These are phyloP conservation scores for Syncephalastrum contaminatum DNA, from an alignment of 371 early-diverging fungal species.

Conservation along the genomic window DNA sequence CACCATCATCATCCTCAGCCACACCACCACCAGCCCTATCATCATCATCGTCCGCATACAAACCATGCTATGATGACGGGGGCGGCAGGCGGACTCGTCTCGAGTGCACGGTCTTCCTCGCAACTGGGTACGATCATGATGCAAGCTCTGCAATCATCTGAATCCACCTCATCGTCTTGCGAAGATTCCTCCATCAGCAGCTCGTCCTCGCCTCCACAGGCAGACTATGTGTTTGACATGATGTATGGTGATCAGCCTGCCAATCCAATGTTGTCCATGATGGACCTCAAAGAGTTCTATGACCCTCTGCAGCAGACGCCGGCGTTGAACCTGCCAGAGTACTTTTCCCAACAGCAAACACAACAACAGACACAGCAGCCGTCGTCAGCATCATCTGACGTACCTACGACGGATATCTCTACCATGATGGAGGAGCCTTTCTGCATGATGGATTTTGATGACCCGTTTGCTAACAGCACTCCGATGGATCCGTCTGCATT, in stretches of 20 bases:
- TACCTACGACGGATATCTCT: not conserved
- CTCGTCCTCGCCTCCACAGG: slow-evolving; percentile 42
- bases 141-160: slow-evolving; percentile 1
- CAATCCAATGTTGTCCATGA: not conserved
- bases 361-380: slow-evolving; percentile 4
- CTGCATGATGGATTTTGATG: slow-evolving; percentile 14
- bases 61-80: slow-evolving; percentile 1
- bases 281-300: slow-evolving; percentile 12
- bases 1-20: slow-evolving; percentile 9
- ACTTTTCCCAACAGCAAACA: slow-evolving; percentile 21
- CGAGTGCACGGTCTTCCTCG: not conserved
- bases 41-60: slow-evolving; percentile 4
- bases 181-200: slow-evolving; percentile 49
- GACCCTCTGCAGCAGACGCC: slow-evolving; percentile 2
- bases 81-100: not conserved
- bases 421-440: slow-evolving; percentile 1
- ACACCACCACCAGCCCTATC: slow-evolving; percentile 6
- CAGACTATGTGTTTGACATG: slow-evolving; percentile 49
- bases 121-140: not conserved
- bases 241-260: slow-evolving; percentile 31
- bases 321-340: not conserved
- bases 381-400: slow-evolving; percentile 6
- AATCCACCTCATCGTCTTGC: slow-evolving; percentile 34
- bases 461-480: slow-evolving; percentile 6
- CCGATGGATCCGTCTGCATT: slow-evolving; percentile 4